Base-by-base conservation (phyloP, 768 basidiomycete species). In the Collybia sordida region DNA sequence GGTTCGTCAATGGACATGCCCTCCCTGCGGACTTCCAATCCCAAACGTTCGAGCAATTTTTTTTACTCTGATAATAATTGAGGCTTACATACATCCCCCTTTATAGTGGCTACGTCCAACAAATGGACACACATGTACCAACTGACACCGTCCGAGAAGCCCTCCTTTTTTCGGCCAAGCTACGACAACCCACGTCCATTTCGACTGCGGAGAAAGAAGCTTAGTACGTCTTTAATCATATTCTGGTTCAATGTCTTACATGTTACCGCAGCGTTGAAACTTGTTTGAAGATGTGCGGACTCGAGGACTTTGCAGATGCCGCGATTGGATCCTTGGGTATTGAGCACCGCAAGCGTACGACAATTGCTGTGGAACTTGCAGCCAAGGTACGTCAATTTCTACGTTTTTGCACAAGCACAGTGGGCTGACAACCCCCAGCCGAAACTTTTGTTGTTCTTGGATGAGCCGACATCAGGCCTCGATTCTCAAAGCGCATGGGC, bases 401-500 rank as follows among this genome's bases (percentile, higher is more conserved):
- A 11, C 3, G 3, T 0, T 24, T 22, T 31, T 6, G 14, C 12
- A 11, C 14, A 3, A 11, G 31, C 9, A 17, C 34, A 7, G 17
- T 17, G n/a, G 2, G 2, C 15, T 17, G 18, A 14, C 11, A 4
- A 14, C 11, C 3, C 14, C 14, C 23, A 84, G 82, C 93, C 91
- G 0, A 81, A 82, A 62, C 72, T 93, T 0, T 72, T 96, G 0
- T 74, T 95, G 23, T 94, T 95, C 73, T 69, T 93, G 39, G 93
- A 94, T 58, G 92, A 95, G 63, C 93, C 93, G 0, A 95, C 93
- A 2, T 86, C 89, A 34, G 91, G 92, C 23, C 73, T 94, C 14
- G 90, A 93, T 64, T 91, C 90, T 0, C 90, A 92, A 66, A 88
- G 85, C 47, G 90, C 91, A 2, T 90, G 90, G 89, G 85, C 84